phyloP scores from a whole-genome alignment of 2,329 filamentous ascomycete species.

The Neospermospora avenae region DNA sequence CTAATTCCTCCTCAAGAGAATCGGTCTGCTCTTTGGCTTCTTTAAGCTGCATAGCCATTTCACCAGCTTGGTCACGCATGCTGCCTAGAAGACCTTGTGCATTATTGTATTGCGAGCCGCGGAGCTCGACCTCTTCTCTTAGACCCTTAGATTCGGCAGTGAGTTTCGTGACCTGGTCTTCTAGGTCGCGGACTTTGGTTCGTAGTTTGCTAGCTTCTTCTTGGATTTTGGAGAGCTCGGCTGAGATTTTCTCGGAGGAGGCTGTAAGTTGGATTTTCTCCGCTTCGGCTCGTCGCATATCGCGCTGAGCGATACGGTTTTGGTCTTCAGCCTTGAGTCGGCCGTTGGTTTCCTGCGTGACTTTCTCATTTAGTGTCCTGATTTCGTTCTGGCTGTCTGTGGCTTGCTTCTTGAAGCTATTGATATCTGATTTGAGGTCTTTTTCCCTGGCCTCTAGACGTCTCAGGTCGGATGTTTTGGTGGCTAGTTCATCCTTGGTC shows the following conservation, averaged over 20 bases:
- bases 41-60: constrained; percentile 87
- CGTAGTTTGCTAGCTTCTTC: constrained; percentile 70
- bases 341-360: constrained; percentile 69
- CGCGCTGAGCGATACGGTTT: constrained; percentile 68
- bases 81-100: constrained; percentile 83
- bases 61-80: constrained; percentile 88
- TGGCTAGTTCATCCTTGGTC: constrained; percentile 70
- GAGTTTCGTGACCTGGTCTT: constrained; percentile 68
- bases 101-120: constrained; percentile 79
- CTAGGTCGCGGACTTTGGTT: constrained; percentile 60
- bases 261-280: constrained; percentile 77
- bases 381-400: constrained; percentile 76
- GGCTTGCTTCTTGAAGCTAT: constrained; percentile 64
- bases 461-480: constrained; percentile 60
- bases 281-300: constrained; percentile 72
- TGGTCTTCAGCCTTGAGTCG: constrained; percentile 76
- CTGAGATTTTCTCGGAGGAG: constrained; percentile 64
- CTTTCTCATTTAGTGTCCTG: constrained; percentile 72
- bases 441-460: constrained; percentile 79
- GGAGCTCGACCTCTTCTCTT: constrained; percentile 78
- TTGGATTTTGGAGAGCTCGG: constrained; percentile 68
- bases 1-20: constrained; percentile 85
- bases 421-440: constrained; percentile 73
- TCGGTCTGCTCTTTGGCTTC: constrained; percentile 81
- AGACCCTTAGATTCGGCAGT: constrained; percentile 64